Evolutionary conservation across 108 stramenopile genomes (phyloP).

Genomic region (Licmophora abbreviata): DNA sequence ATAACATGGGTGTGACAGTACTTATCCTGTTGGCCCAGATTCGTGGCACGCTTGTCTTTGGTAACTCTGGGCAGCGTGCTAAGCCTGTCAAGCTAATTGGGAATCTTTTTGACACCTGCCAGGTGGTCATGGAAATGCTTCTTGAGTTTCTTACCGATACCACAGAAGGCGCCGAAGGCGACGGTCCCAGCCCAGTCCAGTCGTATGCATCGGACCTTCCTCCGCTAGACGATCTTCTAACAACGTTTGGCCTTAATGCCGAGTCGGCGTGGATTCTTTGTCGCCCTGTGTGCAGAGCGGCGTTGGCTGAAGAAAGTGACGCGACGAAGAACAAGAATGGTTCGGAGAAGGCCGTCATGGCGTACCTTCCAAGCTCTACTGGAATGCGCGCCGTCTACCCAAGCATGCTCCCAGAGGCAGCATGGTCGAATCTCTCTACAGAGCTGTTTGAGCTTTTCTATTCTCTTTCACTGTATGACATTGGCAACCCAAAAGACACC

Average conservation of each 20-base stretch:
- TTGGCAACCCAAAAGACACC: conserved; percentile 54
- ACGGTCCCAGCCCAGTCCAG: conserved; percentile 15
- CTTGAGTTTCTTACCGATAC: conserved; percentile 67
- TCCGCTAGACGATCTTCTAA: conserved; percentile 33
- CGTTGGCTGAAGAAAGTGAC: conserved; percentile 16
- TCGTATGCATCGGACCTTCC: conserved; percentile 57
- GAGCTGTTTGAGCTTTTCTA: conserved; percentile 69
- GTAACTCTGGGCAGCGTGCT: conserved; percentile 10
- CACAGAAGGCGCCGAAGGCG: conserved; percentile 11
- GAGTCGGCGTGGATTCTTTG: conserved; percentile 65
- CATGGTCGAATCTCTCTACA: conserved; percentile 19
- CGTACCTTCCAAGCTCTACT: no score
- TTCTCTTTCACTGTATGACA: conserved; percentile 56
- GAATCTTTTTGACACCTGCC: conserved; percentile 69
- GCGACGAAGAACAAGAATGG: conserved; percentile 3
- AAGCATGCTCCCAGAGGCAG: conserved; percentile 10
- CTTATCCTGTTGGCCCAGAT: conserved; percentile 72
- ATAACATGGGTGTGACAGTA: conserved; percentile 62
- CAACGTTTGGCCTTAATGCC: conserved; percentile 45
- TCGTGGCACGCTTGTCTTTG: conserved; percentile 48
- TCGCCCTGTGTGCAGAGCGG: conserved; percentile 47
- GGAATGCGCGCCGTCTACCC: no score
- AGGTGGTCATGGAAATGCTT: conserved; percentile 60
- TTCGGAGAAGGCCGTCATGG: conserved; percentile 9
- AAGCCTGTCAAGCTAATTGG: conserved; percentile 74